Conservation (phyloP, 192 early-diverging fungal genomes). For the Gryganskiella cystojenkinii region DNA sequence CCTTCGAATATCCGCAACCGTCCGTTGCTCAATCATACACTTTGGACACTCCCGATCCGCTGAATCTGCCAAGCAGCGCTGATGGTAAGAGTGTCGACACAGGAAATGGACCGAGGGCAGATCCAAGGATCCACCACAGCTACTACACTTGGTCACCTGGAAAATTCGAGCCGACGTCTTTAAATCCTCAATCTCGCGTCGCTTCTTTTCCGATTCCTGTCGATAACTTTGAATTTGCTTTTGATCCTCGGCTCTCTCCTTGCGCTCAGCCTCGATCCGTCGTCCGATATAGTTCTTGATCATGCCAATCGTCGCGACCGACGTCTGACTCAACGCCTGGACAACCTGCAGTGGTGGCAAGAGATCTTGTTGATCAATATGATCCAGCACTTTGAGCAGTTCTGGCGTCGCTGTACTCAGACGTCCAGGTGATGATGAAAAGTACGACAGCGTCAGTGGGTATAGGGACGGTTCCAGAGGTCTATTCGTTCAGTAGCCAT, state of each 20-base stretch:
- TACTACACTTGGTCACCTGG: slow-evolving; percentile 81
- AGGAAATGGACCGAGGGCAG: slow-evolving; percentile 93
- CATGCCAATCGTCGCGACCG: slow-evolving; percentile 88
- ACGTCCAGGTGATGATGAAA: slow-evolving; percentile 76
- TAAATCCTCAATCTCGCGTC: slow-evolving; percentile 86
- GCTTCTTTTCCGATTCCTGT: slow-evolving; percentile 81
- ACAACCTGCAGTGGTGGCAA: slow-evolving; percentile 92
- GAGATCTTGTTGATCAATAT: slow-evolving; percentile 87
- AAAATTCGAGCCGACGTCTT: slow-evolving; percentile 75
- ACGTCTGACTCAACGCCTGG: slow-evolving; percentile 82
- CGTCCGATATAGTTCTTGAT: slow-evolving; percentile 86
- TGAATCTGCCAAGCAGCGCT: slow-evolving; percentile 70
- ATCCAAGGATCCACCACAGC: slow-evolving; percentile 80
- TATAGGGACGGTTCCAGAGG: slow-evolving; percentile 75
- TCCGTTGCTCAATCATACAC: slow-evolving; percentile 86
- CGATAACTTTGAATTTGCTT: slow-evolving; percentile 79
- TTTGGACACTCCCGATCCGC: slow-evolving; percentile 75
- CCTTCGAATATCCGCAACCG: slow-evolving; percentile 82
- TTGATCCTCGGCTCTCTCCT: slow-evolving; percentile 73
- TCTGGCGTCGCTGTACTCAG: slow-evolving; percentile 65
- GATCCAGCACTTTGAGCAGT: slow-evolving; percentile 75
- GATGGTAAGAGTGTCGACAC: slow-evolving; percentile 96
- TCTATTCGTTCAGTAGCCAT: too few relatives aligned
- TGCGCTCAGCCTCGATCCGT: slow-evolving; percentile 77
- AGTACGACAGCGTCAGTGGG: slow-evolving; percentile 74